phyloP scores from a whole-genome alignment of 352 stramenopile genomes.

The Elongisporangium senticosum region DNA sequence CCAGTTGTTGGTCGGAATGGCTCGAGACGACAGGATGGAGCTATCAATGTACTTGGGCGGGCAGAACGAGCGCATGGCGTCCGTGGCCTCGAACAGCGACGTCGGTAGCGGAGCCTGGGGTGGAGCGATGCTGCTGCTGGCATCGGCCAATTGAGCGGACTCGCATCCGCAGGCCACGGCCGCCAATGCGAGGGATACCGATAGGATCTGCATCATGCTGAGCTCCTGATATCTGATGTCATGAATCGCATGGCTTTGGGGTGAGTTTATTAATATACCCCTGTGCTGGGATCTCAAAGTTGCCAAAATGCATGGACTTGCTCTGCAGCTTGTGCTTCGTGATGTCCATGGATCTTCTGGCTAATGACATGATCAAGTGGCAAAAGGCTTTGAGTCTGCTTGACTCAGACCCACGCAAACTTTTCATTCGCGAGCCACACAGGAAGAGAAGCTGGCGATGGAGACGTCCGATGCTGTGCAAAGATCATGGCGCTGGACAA shows the following conservation, averaged over 20 bases:
- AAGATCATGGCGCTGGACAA: slow-evolving; percentile 49
- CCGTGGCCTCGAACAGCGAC: slow-evolving; percentile 40
- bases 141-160: not conserved
- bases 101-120: slow-evolving; percentile 11
- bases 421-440: slow-evolving; percentile 51
- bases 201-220: too few species aligned
- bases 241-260: too few species aligned
- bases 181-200: too few species aligned
- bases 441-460: slow-evolving; percentile 12
- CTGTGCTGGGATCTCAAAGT: slow-evolving; percentile 27
- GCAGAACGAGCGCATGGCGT: slow-evolving; percentile 43
- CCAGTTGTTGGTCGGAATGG: slow-evolving; percentile 71
- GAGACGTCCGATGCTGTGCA: slow-evolving; percentile 2
- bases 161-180: too few species aligned
- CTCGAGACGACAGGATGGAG: slow-evolving; percentile 30
- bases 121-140: not conserved
- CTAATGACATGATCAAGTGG: not conserved
- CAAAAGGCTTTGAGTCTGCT: too few species aligned
- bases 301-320: too few species aligned
- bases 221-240: too few species aligned
- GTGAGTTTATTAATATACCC: too few species aligned
- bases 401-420: slow-evolving; percentile 45
- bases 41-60: slow-evolving; percentile 48
- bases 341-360: too few species aligned
- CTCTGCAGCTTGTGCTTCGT: too few species aligned